phyloP scores from a whole-genome alignment of 2,329 filamentous ascomycete species.

The Pseudogymnoascus sp. region DNA sequence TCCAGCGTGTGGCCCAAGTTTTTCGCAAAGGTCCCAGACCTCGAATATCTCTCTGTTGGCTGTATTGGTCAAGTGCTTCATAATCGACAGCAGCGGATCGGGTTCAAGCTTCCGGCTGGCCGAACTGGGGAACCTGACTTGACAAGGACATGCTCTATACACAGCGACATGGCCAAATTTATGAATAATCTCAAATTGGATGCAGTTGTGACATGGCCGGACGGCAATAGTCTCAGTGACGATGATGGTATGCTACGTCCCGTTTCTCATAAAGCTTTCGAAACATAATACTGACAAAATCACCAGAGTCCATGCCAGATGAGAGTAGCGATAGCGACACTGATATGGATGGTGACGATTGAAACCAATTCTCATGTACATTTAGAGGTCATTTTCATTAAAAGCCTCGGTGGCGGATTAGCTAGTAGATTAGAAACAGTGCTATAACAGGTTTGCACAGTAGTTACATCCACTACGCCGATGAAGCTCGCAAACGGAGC shows the following conservation, averaged over 20 bases:
- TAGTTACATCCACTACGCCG: not conserved
- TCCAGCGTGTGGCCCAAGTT: slow-evolving; percentile 36
- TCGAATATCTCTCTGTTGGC: slow-evolving; percentile 10
- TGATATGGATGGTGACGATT: not conserved
- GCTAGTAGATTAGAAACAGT: not conserved
- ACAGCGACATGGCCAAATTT: not conserved
- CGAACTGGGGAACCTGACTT: not conserved
- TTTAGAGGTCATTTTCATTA: not conserved
- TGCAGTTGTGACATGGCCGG: not conserved
- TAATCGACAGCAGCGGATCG: not conserved
- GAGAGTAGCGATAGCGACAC: not conserved
- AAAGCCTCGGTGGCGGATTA: not conserved
- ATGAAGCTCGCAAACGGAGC: not conserved
- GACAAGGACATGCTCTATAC: not conserved
- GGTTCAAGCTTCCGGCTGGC: not conserved
- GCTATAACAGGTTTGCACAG: not conserved
- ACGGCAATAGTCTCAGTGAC: not conserved
- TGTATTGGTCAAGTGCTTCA: not conserved
- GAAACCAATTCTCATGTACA: not conserved
- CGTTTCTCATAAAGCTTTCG: not conserved
- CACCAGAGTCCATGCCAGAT: not conserved
- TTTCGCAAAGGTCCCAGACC: slow-evolving; percentile 30
- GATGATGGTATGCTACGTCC: not conserved
- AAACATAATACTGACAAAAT: not conserved
- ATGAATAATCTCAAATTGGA: not conserved